Conservation (phyloP, 2,329 filamentous ascomycete species). For the Diaporthe sp. region DNA sequence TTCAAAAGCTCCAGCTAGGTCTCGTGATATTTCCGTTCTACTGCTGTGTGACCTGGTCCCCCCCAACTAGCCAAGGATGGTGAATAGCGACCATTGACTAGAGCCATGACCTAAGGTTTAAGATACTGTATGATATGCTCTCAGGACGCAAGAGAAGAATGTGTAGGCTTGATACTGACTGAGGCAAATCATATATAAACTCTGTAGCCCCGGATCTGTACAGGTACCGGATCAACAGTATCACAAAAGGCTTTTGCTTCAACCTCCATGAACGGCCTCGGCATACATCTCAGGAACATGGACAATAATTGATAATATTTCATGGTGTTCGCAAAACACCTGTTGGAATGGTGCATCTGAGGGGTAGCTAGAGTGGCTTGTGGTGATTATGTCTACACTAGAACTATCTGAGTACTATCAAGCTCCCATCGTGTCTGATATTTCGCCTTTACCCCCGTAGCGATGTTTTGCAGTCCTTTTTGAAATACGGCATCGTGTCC, state of each 20-base stretch:
- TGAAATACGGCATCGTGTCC: no score
- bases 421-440: not conserved
- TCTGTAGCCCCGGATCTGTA: not conserved
- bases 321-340: not conserved
- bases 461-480: not conserved
- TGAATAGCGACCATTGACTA: not conserved
- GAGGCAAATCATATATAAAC: not conserved
- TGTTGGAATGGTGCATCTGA: not conserved
- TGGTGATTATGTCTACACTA: not conserved
- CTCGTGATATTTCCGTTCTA: not conserved
- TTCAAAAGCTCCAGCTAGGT: not conserved
- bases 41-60: conserved; percentile 6
- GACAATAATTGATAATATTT: not conserved
- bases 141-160: not conserved
- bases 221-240: not conserved
- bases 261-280: no score
- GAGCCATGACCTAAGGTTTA: not conserved
- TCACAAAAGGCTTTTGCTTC: no score
- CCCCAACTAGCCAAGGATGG: not conserved
- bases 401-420: not conserved
- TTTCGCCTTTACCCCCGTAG: not conserved
- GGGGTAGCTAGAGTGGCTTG: not conserved
- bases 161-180: not conserved
- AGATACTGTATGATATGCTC: not conserved
- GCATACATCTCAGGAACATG: not conserved